Base-by-base conservation (phyloP, 208 protist genomes). In the Leishmania lainsoni region DNA sequence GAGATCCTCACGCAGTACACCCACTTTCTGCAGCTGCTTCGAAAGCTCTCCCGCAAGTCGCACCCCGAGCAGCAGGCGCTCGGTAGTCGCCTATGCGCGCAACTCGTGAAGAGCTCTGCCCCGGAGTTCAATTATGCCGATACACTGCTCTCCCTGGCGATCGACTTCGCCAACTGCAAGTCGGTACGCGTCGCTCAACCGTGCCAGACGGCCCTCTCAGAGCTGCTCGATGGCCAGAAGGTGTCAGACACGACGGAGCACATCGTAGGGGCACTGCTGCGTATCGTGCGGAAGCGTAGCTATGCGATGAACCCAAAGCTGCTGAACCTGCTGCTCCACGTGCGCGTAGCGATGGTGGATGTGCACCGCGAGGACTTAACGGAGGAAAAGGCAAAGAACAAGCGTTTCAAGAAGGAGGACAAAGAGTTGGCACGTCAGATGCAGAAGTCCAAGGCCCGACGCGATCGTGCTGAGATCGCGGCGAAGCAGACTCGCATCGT, bases 221-320 rank as follows among this genome's bases (percentile, higher is more conserved):
- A 94, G 72, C 86, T 97, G 71, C 87, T 98, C 5, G 93, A 96
- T 70, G 91, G 90, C 16, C 95, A 97, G 81, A 97, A 95, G 90
- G 90, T 98, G 45, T 95, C 93, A 1, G 93, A 98, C 56, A 83
- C 89, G 22, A 97, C 91, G 42, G 95, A 98, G 84, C 91, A 86
- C 85, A 88, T 98, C 56, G 92, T 97, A 22, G 85, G 90, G 10
- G 85, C 91, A 9, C 80, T 98, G 71, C 86, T 98, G 32, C 86
- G 90, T 76, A 98, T 98, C 91, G 95, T 98, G 71, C 93, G 95
- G 51, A 96, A 96, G 81, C 83, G 92, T 78, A 96, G 92, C 81
- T 98, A 98, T 81, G 95, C 95, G 22, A 97, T 98, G 87, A 98
- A 98, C 81, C 95, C 95, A 6, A 98, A 97, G 86, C 80, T 98